Conservation (phyloP, 495 filamentous ascomycete species). For the Glutinoglossum americanum region DNA sequence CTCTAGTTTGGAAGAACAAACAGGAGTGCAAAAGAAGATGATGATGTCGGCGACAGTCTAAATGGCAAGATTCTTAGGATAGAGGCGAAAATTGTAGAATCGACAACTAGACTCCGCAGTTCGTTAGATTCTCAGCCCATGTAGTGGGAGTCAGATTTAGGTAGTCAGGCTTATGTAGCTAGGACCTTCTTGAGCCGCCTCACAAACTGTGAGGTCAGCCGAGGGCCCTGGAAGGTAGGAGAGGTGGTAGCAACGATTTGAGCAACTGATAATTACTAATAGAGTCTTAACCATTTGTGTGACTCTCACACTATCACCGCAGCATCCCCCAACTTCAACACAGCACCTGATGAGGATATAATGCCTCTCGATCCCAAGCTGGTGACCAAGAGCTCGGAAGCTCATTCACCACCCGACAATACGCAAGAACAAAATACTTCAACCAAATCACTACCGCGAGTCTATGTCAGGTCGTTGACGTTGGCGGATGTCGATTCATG, state of each 20-base stretch:
- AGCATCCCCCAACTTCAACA: no score
- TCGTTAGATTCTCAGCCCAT: no score
- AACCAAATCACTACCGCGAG: not conserved
- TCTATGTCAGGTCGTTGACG: slow-evolving; percentile 46
- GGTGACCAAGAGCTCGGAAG: not conserved
- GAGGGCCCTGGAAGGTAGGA: not conserved
- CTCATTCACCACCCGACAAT: no score
- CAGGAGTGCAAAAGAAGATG: not conserved
- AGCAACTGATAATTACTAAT: no score
- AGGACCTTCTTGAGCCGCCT: no score
- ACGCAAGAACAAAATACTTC: not conserved
- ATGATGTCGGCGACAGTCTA: not conserved
- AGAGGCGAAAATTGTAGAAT: not conserved
- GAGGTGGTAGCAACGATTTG: not conserved
- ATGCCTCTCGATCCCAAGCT: not conserved
- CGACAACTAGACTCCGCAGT: not conserved
- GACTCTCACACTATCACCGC: no score
- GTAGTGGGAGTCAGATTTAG: no score
- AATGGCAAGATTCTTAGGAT: not conserved
- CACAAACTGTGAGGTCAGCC: no score
- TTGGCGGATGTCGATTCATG: slow-evolving; percentile 57
- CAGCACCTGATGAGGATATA: no score
- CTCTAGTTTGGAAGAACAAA: not conserved
- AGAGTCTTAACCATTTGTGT: no score
- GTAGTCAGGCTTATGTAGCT: no score